Evolutionary conservation across 1,139 yeast genomes (phyloP), one percentile per base, ranked within the genome.

Genomic region (Magnusiomyces sp.): DNA sequence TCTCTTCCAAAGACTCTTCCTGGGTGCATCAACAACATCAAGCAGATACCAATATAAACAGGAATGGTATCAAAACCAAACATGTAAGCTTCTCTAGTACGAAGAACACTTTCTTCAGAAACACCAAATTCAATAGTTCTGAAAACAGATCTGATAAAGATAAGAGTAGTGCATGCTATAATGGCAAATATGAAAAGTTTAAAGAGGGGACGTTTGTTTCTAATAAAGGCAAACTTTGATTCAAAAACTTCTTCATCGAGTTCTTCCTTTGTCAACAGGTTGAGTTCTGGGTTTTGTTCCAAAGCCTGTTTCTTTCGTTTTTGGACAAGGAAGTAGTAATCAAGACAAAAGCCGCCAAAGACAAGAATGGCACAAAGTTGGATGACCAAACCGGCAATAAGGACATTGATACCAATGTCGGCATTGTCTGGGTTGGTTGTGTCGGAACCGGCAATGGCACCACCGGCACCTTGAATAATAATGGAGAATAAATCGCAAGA

Each of bases 331-430:
- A 65, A 71, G 50, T 79, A 62, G 62, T 83, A 81, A 54, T 73
- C 75, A 46, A 70, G 65, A 76, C 81, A 82, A 44, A 85, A 71
- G 4, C 68, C 40, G 44, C 83, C 64, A 65, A 86, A 89, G 1
- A 81, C 54, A 0, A 78, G 58, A 85, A 89, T 86, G 11, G 89
- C 77, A 19, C 76, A 72, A 11, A 88, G 89, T 68, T 90, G 97
- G 59, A 84, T 71, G 0, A 80, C 80, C 54, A 90, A 75, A 32
- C 97, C 97, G 2, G 80, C 95, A 55, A 87, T 80, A 84, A 89
- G 86, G 50, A 83, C 71, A 65, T 85, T 72, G 0, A 87, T 76
- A 36, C 97, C 97, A 0, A 71, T 64, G 1, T 62, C 65, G 0
- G 80, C 61, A 50, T 62, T 55, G 27, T 67, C 59, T 23, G 66